Evolutionary conservation across 164 flowering plant genomes (phyloP), one percentile per base, ranked within the genome.

Genomic region (Magnolia changhungtana): DNA sequence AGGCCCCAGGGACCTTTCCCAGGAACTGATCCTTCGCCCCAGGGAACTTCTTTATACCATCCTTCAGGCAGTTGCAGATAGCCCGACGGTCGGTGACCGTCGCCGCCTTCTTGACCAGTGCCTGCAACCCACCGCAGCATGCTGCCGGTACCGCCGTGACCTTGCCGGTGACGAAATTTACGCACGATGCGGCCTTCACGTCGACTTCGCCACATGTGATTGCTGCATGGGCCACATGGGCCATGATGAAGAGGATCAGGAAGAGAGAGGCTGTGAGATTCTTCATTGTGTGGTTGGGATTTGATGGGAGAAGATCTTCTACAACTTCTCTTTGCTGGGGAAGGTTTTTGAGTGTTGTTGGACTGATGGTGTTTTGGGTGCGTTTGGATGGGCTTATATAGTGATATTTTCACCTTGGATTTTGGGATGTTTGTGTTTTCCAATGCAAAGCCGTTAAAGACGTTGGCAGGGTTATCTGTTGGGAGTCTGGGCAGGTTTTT

Each of bases 31-130:
- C 88, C 80, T 85, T 83, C 37, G 84, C 74, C 0, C 85, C 85
- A 1, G 49, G 8, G 59, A 81, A 72, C 6, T 78, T 69, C 75
- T 81, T 82, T 2, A 70, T 82, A 0, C 75, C 84, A 3, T 79
- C 70, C 83, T 87, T 85, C 79, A 85, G 58, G 86, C 88, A 87
- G 27, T 80, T 66, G 80, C 88, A 85, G 21, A 84, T 79, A 4
- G 65, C 78, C 80, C 83, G 84, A 82, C 82, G 84, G 52, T 85
- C 88, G 50, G 84, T 79, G 1, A 82, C 75, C 0, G 85, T 49
- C 51, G 78, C 81, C 23, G 80, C 83, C 8, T 20, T 74, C 45
- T 61, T 59, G 8, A 83, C 86, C 24, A 87, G 82, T 76, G 61
- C 55, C 49, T 81, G 81, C 72, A 87, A 87, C n/a, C 86, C 82